Evolutionary conservation across 2,329 filamentous ascomycete genomes (phyloP).

Genomic region (Aureobasidium mangrovei): DNA sequence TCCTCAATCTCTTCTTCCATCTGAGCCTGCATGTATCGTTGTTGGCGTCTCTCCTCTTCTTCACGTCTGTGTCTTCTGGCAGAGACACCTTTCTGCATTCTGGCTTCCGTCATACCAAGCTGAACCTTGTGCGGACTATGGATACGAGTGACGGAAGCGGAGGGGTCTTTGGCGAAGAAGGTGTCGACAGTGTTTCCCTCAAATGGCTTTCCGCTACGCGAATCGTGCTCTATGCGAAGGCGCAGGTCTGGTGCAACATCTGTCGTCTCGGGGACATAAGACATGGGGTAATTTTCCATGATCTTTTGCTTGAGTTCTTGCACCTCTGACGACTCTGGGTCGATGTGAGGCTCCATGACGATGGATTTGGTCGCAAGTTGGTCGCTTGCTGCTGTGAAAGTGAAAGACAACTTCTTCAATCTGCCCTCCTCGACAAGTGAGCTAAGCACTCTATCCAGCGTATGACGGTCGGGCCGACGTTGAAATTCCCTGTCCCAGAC

Average conservation of each 20-base stretch:
- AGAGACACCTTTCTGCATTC: slow-evolving; percentile 8
- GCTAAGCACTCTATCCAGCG: slow-evolving; percentile 43
- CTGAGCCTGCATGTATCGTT: slow-evolving; percentile 12
- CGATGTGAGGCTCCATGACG: slow-evolving; percentile 39
- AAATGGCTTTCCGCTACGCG: neutral
- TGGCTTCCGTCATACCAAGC: slow-evolving; percentile 16
- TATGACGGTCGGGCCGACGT: slow-evolving; percentile 43
- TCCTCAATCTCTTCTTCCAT: slow-evolving; percentile 16
- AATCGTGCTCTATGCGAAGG: slow-evolving; percentile 17
- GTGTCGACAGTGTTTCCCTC: neutral
- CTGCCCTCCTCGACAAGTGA: slow-evolving; percentile 42
- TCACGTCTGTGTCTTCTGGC: slow-evolving; percentile 13
- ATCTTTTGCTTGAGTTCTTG: slow-evolving; percentile 43
- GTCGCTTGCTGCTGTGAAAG: slow-evolving; percentile 40
- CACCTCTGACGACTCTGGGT: slow-evolving; percentile 37
- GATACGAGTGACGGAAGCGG: neutral
- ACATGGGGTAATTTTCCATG: slow-evolving; percentile 34
- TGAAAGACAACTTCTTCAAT: slow-evolving; percentile 45
- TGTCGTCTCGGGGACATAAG: slow-evolving; percentile 37
- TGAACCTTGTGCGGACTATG: slow-evolving; percentile 1
- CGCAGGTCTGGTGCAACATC: slow-evolving; percentile 28
- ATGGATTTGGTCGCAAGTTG: slow-evolving; percentile 43
- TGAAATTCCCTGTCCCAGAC: slow-evolving; percentile 42
- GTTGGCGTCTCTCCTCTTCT: slow-evolving; percentile 13
- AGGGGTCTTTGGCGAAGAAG: slow-evolving; percentile 21